Percentiles rank a stretch among this genome's conserved stretches.
Conservation (phyloP, 73 alveolate species). For the Loxodes magnus region DNA sequence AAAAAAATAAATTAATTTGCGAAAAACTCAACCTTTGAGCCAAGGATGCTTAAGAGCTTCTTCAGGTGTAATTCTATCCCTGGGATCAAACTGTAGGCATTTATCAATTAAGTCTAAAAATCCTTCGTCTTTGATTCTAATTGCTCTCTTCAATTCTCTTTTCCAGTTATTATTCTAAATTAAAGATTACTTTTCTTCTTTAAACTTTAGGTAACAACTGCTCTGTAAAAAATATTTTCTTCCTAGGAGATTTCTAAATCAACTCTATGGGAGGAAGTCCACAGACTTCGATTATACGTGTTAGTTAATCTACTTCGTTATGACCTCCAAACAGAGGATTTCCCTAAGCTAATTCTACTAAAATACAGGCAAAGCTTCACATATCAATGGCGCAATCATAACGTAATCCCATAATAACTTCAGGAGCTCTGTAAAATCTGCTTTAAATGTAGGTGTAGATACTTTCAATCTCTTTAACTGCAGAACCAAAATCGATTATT, state of each 20-base stretch:
- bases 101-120: too few species aligned
- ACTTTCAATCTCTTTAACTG: slow-evolving; percentile 5
- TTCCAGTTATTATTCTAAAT: too few species aligned
- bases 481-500: slow-evolving; percentile 8
- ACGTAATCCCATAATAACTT: slow-evolving; percentile 83
- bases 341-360: slow-evolving; percentile 77
- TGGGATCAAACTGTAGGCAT: too few species aligned
- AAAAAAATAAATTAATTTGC: too few species aligned
- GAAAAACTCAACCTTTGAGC: too few species aligned
- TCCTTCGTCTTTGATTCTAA: too few species aligned
- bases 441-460: slow-evolving; percentile 75
- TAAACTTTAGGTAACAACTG: too few species aligned
- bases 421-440: slow-evolving; percentile 93
- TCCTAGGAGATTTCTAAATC: slow-evolving; percentile 39
- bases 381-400: slow-evolving; percentile 86
- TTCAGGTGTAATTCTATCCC: too few species aligned
- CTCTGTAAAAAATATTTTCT: slow-evolving; percentile 21
- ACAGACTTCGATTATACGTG: slow-evolving; percentile 50
- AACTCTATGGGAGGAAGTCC: slow-evolving; percentile 68
- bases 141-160: too few species aligned
- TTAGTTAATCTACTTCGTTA: slow-evolving; percentile 61
- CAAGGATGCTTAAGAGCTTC: too few species aligned
- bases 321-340: slow-evolving; percentile 76
- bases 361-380: slow-evolving; percentile 92
- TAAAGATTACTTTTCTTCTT: too few species aligned